A percentile compares a stretch with the other conserved stretches of the same genome.
Evolutionary conservation across 257 asterid genomes (phyloP).

Genomic region (Eustoma russellianum): DNA sequence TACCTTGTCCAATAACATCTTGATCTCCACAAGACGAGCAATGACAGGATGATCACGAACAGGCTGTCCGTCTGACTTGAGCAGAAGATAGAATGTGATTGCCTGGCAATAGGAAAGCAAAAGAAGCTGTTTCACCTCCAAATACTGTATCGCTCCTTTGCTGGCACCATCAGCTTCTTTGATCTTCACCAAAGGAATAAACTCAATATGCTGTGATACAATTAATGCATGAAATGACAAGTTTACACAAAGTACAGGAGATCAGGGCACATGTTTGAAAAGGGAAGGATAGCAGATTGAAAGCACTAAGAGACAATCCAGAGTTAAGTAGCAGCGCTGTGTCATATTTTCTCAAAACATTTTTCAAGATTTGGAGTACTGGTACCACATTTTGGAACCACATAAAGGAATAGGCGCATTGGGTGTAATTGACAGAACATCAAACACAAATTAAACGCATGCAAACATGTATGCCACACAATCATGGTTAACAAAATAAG

Average conservation of each 20-base stretch:
- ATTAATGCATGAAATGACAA: too few species aligned
- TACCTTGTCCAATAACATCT: conserved; percentile 84
- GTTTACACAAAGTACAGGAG: too few species aligned
- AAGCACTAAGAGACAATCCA: too few species aligned
- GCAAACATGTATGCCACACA: neutral
- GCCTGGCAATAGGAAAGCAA: conserved; percentile 90
- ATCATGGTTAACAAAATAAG: neutral
- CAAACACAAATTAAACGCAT: too few species aligned
- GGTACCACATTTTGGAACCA: too few species aligned
- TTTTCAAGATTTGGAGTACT: too few species aligned
- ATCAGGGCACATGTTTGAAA: too few species aligned
- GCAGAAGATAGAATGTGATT: conserved; percentile 84
- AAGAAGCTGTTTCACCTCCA: conserved; percentile 72
- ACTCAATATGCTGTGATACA: neutral
- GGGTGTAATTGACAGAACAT: too few species aligned
- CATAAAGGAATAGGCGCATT: too few species aligned
- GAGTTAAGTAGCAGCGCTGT: too few species aligned
- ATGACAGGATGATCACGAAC: conserved; percentile 96
- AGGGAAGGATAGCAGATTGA: too few species aligned
- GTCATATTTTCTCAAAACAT: too few species aligned
- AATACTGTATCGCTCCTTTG: conserved; percentile 54
- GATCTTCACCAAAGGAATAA: conserved; percentile 36
- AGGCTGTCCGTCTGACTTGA: conserved; percentile 87
- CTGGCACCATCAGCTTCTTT: conserved; percentile 30
- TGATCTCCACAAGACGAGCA: conserved; percentile 79